A percentile compares a stretch with the other conserved stretches of the same genome.
Evolutionary conservation across 2,329 filamentous ascomycete species (phyloP).

Genomic region (Cordyceps tenuipes): DNA sequence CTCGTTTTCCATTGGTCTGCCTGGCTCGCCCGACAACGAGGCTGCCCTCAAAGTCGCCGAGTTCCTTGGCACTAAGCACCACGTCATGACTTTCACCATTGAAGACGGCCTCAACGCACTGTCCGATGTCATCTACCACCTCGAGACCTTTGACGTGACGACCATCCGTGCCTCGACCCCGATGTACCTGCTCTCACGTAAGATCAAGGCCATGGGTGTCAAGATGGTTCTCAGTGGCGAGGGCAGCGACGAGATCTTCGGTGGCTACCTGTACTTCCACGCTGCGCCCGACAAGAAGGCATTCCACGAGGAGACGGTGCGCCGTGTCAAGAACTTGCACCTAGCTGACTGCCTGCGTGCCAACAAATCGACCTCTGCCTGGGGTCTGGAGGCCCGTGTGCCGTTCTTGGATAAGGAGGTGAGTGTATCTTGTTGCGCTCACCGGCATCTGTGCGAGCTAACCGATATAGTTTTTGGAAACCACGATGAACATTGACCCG

Average conservation of each 20-base stretch:
- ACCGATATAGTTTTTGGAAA: constrained; percentile 68
- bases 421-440: constrained; percentile 17
- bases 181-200: constrained; percentile 95
- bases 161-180: constrained; percentile 97
- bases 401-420: constrained; percentile 93
- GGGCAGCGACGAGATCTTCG: constrained; percentile 96
- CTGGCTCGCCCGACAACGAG: constrained; percentile 83
- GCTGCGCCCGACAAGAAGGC: constrained; percentile 80
- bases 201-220: constrained; percentile 99
- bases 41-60: constrained; percentile 89
- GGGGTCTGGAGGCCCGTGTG: constrained; percentile 95
- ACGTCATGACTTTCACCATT: constrained; percentile 96
- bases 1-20: constrained; percentile 97
- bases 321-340: constrained; percentile 93
- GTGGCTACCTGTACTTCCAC: constrained; percentile 98
- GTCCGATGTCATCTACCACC: constrained; percentile 94
- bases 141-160: constrained; percentile 96
- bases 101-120: constrained; percentile 95
- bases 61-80: constrained; percentile 95
- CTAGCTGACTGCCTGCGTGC: constrained; percentile 92
- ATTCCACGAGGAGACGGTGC: constrained; percentile 94
- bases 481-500: constrained; percentile 88
- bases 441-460: constrained; percentile 16
- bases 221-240: constrained; percentile 99
- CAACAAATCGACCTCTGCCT: constrained; percentile 98